These are phyloP conservation scores for Raphanus raphanistrum DNA, from an alignment of 345 rosid genomes.

Conservation along the genomic window DNA sequence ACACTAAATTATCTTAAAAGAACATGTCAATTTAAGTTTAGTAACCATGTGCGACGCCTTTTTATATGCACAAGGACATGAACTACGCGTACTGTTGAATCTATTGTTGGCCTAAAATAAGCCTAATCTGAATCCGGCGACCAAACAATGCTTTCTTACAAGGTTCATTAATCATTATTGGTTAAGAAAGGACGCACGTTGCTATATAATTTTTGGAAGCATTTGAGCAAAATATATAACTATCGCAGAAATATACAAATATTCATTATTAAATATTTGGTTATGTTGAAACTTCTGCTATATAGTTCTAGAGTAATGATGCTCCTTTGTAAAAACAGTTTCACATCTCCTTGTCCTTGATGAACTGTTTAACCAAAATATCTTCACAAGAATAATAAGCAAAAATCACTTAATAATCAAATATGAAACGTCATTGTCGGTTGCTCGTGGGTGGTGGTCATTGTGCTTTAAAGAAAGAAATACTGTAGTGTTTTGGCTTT, in stretches of 20 bases:
- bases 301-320: neutral
- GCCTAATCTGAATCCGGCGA: neutral
- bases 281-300: neutral
- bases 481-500: slow-evolving; percentile 1
- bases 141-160: neutral
- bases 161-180: neutral
- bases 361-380: neutral
- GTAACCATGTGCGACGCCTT: neutral
- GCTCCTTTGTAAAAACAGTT: neutral
- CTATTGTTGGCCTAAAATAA: neutral
- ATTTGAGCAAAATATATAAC: neutral
- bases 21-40: neutral
- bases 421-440: neutral
- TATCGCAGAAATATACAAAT: neutral
- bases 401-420: neutral
- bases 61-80: neutral
- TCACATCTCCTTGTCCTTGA: neutral
- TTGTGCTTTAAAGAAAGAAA: neutral
- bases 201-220: neutral
- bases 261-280: neutral
- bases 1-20: neutral
- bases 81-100: neutral
- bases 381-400: neutral
- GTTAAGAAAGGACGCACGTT: neutral
- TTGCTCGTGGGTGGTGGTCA: slow-evolving; percentile 1